Conservation (phyloP, 768 basidiomycete genomes). For the Pleurotus tuber-regium region DNA sequence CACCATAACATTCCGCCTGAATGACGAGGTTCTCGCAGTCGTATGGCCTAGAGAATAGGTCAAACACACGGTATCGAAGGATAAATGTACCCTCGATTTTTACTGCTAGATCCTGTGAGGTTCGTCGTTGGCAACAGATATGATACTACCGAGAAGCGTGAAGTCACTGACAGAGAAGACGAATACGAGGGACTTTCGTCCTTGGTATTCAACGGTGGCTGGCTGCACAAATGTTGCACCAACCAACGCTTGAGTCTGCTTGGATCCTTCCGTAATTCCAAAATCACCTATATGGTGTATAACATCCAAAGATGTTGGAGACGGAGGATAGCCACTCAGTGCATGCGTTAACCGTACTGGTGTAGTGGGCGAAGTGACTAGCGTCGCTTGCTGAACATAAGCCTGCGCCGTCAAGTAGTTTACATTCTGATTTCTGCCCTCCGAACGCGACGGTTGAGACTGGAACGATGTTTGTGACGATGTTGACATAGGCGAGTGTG, state of each 20-base stretch:
- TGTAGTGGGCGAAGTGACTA: constrained; percentile 1
- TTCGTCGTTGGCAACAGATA: neutral
- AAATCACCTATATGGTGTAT: constrained; percentile 39
- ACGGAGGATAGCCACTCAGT: constrained; percentile 10
- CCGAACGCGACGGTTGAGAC: constrained; percentile 9
- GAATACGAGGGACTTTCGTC: constrained; percentile 56
- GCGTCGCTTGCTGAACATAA: neutral
- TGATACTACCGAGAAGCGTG: neutral
- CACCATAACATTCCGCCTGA: constrained; percentile 65
- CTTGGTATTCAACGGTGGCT: constrained; percentile 51
- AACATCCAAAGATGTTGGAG: constrained; percentile 26
- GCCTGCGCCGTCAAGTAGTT: constrained; percentile 13
- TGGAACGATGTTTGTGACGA: constrained; percentile 15
- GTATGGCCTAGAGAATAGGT: constrained; percentile 45
- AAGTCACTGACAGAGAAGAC: constrained; percentile 55
- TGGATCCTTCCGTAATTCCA: constrained; percentile 47
- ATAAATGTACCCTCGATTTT: constrained; percentile 65
- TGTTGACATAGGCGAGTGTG: constrained; percentile 2
- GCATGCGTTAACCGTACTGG: too few species aligned
- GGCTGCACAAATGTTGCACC: constrained; percentile 64
- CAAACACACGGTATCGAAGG: constrained; percentile 64
- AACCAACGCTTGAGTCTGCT: constrained; percentile 50
- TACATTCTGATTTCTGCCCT: constrained; percentile 8
- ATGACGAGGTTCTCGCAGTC: constrained; percentile 36
- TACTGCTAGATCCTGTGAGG: constrained; percentile 63